Base-by-base conservation (phyloP, 2,329 filamentous ascomycete species). In the Fusarium pseudograminearum region DNA sequence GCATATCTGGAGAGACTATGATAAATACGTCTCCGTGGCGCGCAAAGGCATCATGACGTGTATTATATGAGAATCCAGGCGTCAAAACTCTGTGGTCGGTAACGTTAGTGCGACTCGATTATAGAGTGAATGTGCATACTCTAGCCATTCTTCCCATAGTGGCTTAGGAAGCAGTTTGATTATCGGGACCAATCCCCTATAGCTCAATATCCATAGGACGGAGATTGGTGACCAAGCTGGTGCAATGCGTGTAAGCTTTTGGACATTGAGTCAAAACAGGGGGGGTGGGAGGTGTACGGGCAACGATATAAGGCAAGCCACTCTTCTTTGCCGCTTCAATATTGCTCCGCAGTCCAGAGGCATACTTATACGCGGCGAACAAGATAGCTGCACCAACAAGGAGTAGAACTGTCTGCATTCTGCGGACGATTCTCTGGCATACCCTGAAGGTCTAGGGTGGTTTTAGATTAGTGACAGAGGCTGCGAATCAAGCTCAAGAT, bases 1-100 rank as follows among this genome's bases (percentile, higher is more conserved):
- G 81, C 34, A 76, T 77, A 10, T 81, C 80, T 0, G 91, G 89
- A 1, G 88, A 85, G 10, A 90, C 90, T n/a, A 89, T 72, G 10
- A 93, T 70, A 72, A 93, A 90, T 15, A 86, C 83, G 70, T 93
- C 90, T 44, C 88, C 89, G 12, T 88, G 74, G 18, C 84, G 81
- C 30, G 85, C 80, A 74, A 90, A 93, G 18, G 86, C 82, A 22
- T 83, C 81, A 71, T 89, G 86, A 30, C 86, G 84, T 15, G 83
- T 76, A n/a, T 78, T 76, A 79, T 87, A 91, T 10, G 82, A 76
- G 84, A 88, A 91, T 71, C 92, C 87, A 3, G 85, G 85, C n/a
- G 81, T 75, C 68, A 91, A 74, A 69, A 86, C 79, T 44, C 87
- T 89, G 10, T 33, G 18, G 18, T 28, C 14, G 38, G 44, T 44